Conservation (phyloP, 1,139 yeast species). For the Geotrichum aggregatum region DNA sequence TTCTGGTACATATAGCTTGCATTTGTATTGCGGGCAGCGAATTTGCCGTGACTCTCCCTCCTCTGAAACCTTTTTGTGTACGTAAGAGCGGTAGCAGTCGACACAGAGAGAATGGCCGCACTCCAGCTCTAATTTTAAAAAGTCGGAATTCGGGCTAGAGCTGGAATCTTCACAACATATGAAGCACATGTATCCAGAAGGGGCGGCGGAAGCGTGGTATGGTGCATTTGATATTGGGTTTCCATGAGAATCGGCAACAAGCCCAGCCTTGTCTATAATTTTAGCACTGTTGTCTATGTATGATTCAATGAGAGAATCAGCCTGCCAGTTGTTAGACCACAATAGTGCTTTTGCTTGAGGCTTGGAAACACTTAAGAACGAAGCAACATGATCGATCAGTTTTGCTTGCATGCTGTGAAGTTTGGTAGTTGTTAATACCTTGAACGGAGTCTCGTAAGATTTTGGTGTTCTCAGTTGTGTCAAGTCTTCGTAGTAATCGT, state of each 20-base stretch:
- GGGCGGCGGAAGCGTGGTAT: constrained; percentile 31
- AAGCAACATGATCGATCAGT: constrained; percentile 34
- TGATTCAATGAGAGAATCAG: constrained; percentile 63
- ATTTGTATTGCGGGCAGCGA: constrained; percentile 57
- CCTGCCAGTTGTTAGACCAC: constrained; percentile 66
- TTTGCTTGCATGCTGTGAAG: constrained; percentile 31
- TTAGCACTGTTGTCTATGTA: constrained; percentile 54
- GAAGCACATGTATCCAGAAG: constrained; percentile 47
- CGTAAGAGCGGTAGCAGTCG: constrained; percentile 61
- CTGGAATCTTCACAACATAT: constrained; percentile 65
- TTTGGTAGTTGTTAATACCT: constrained; percentile 32
- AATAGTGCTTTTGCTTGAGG: constrained; percentile 52
- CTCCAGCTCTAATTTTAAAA: constrained; percentile 49
- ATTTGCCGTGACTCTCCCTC: constrained; percentile 50
- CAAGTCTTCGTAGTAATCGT: constrained; percentile 18
- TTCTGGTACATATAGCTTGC: constrained; percentile 35
- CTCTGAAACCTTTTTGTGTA: constrained; percentile 48
- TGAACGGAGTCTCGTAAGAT: constrained; percentile 32
- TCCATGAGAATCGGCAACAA: constrained; percentile 29
- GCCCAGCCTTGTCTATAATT: constrained; percentile 50
- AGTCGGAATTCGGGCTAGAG: constrained; percentile 23
- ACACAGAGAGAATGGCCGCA: constrained; percentile 72
- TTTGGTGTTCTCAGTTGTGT: constrained; percentile 18
- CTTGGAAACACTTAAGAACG: constrained; percentile 39
- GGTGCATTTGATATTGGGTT: constrained; percentile 19